Conservation (phyloP, 495 filamentous ascomycete species). For the Podospora pseudocomata region DNA sequence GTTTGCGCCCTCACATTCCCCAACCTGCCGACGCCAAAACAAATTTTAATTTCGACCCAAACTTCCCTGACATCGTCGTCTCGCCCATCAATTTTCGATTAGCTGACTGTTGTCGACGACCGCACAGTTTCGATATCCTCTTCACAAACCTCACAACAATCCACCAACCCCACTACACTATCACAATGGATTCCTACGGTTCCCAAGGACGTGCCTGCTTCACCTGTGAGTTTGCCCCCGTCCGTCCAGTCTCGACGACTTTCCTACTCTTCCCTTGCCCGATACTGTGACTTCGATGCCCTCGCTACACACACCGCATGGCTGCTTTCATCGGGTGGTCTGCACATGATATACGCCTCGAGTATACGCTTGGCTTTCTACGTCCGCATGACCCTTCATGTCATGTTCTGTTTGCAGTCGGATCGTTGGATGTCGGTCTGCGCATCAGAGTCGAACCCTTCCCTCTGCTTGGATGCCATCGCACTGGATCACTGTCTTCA, state of each 20-base stretch:
- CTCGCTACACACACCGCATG: not conserved
- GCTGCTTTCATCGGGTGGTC: not conserved
- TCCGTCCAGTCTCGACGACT: slow-evolving; percentile 19
- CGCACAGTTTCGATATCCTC: slow-evolving; percentile 18
- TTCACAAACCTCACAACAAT: slow-evolving; percentile 8
- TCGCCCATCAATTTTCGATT: slow-evolving; percentile 5
- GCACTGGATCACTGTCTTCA: not conserved
- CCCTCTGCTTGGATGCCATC: not conserved
- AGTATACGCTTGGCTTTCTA: slow-evolving; percentile 1
- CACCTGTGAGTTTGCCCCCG: slow-evolving; percentile 43
- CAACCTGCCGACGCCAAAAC: slow-evolving; percentile 24
- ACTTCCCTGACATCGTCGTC: slow-evolving; percentile 11
- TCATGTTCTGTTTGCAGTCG: not conserved
- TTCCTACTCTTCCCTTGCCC: slow-evolving; percentile 25
- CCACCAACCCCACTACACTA: not conserved
- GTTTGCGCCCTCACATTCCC: slow-evolving; percentile 17
- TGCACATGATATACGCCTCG: slow-evolving; percentile 1
- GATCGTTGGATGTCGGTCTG: not conserved
- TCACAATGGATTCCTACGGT: slow-evolving; percentile 38
- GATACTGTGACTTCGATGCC: slow-evolving; percentile 17
- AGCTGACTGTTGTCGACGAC: slow-evolving; percentile 7
- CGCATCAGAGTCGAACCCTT: not conserved
- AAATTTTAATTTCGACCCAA: slow-evolving; percentile 17
- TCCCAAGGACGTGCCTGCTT: slow-evolving; percentile 42
- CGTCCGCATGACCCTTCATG: not conserved